Conservation (phyloP, 108 stramenopile species). For the Pseudonitzschia multistriata region DNA sequence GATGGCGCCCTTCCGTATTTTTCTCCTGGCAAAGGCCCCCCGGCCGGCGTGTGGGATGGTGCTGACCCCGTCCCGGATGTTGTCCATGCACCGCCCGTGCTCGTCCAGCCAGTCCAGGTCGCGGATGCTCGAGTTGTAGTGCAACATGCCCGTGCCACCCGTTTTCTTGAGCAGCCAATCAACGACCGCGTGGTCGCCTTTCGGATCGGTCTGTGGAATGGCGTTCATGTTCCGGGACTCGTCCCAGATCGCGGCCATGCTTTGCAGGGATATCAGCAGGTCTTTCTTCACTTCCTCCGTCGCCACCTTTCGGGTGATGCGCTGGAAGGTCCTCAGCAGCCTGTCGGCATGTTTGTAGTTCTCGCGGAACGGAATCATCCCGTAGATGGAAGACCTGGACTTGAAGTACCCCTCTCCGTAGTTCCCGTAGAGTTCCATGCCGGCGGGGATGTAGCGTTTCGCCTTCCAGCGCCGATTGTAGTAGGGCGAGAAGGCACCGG, state of each 20-base stretch:
- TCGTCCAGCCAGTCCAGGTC: constrained; percentile 55
- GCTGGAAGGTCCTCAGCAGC: constrained; percentile 14
- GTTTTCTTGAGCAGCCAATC: constrained; percentile 3
- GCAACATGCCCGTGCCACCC: constrained; percentile 21
- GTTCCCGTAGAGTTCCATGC: constrained; percentile 55
- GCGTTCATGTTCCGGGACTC: constrained; percentile 29
- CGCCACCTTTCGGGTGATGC: neutral
- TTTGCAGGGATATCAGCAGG: constrained; percentile 10
- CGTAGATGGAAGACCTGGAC: constrained; percentile 24
- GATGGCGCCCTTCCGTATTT: constrained; percentile 51
- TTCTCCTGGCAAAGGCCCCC: constrained; percentile 71
- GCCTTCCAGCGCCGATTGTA: constrained; percentile 39
- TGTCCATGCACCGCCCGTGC: constrained; percentile 72
- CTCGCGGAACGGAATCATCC: constrained; percentile 33
- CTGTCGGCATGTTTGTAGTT: constrained; percentile 35
- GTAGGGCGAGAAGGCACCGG: constrained; percentile 49
- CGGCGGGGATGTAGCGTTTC: constrained; percentile 48
- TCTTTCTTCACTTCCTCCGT: neutral
- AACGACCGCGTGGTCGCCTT: constrained; percentile 1
- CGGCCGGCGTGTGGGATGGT: constrained; percentile 70
- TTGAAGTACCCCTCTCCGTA: constrained; percentile 48
- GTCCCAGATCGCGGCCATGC: constrained; percentile 9
- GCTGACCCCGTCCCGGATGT: constrained; percentile 44
- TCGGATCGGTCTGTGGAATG: constrained; percentile 13
- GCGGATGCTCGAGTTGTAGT: constrained; percentile 47